Conservation (phyloP, 495 filamentous ascomycete species). For the Penicillium canescens region DNA sequence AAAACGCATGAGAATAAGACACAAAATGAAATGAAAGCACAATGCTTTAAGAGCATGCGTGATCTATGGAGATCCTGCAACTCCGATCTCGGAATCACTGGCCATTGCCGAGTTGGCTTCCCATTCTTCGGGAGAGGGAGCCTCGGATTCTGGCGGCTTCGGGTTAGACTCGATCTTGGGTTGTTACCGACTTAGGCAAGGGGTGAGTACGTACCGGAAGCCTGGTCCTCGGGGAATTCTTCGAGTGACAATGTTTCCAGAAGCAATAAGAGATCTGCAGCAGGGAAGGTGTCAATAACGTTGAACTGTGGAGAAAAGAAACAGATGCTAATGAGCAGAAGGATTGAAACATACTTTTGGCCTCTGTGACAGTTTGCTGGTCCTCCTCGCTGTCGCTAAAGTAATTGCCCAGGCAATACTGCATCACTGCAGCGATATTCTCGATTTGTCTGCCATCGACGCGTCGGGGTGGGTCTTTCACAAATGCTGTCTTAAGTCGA, state of each 20-base stretch:
- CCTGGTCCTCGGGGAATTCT: slow-evolving; percentile 36
- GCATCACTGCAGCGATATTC: slow-evolving; percentile 38
- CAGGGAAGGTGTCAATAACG: slow-evolving; percentile 6
- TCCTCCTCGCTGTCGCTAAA: slow-evolving; percentile 44
- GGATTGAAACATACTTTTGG: slow-evolving; percentile 35
- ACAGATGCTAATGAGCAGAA: neutral
- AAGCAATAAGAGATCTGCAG: slow-evolving; percentile 28
- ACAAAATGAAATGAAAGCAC: neutral
- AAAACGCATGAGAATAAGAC: slow-evolving; percentile 3
- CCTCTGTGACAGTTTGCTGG: slow-evolving; percentile 28
- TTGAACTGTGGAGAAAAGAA: neutral
- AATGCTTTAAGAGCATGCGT: neutral
- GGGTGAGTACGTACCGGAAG: slow-evolving; percentile 36
- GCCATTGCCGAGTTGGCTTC: slow-evolving; percentile 44
- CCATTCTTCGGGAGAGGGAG: slow-evolving; percentile 46
- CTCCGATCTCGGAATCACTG: slow-evolving; percentile 44
- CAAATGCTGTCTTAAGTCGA: slow-evolving; percentile 31
- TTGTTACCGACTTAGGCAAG: slow-evolving; percentile 6
- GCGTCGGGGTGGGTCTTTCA: slow-evolving; percentile 20
- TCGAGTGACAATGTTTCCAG: slow-evolving; percentile 39
- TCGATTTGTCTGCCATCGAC: slow-evolving; percentile 41
- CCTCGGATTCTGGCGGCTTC: slow-evolving; percentile 39
- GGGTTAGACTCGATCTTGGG: slow-evolving; percentile 18
- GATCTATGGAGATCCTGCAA: slow-evolving; percentile 35
- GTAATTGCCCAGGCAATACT: slow-evolving; percentile 42